Conservation (phyloP, 2,329 filamentous ascomycete genomes). For the Apiospora malaysiana region DNA sequence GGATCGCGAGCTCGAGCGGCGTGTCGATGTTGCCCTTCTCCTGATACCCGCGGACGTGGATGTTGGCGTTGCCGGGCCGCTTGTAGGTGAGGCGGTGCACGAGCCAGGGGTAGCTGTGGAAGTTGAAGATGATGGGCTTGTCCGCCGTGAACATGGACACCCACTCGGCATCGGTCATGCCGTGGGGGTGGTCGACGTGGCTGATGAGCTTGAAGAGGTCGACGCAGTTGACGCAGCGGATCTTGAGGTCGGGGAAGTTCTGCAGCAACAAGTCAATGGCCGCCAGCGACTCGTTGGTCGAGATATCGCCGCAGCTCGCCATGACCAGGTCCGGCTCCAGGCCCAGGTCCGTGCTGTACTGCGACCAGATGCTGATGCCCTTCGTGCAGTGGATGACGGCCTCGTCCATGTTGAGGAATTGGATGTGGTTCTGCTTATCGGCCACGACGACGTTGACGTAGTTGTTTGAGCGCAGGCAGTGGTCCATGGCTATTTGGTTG, state of each 20-base stretch:
- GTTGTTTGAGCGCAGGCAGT: conserved; percentile 75
- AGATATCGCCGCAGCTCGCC: conserved; percentile 76
- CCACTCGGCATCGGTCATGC: conserved; percentile 71
- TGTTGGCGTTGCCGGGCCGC: conserved; percentile 68
- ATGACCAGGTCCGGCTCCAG: conserved; percentile 76
- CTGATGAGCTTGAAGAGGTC: conserved; percentile 83
- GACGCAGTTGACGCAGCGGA: conserved; percentile 81
- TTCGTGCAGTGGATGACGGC: conserved; percentile 80
- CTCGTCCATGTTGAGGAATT: conserved; percentile 75
- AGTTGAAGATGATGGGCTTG: conserved; percentile 80
- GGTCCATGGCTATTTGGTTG: conserved; percentile 74
- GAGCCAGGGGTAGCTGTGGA: conserved; percentile 84
- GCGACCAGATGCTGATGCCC: conserved; percentile 79
- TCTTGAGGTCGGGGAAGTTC: conserved; percentile 73
- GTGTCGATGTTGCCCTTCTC: conserved; percentile 89
- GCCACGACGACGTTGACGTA: conserved; percentile 84
- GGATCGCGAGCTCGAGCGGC: conserved; percentile 77
- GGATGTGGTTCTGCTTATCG: conserved; percentile 80
- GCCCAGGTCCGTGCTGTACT: conserved; percentile 74
- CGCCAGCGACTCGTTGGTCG: conserved; percentile 76
- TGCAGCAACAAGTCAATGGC: conserved; percentile 76
- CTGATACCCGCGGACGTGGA: conserved; percentile 79
- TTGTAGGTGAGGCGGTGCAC: conserved; percentile 80
- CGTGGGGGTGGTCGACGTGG: conserved; percentile 73
- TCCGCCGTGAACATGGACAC: conserved; percentile 72